Evolutionary conservation across 1,284 basidiomycete species (phyloP), one percentile per base, ranked within the genome.

Genomic region (Pterulicium gracile): DNA sequence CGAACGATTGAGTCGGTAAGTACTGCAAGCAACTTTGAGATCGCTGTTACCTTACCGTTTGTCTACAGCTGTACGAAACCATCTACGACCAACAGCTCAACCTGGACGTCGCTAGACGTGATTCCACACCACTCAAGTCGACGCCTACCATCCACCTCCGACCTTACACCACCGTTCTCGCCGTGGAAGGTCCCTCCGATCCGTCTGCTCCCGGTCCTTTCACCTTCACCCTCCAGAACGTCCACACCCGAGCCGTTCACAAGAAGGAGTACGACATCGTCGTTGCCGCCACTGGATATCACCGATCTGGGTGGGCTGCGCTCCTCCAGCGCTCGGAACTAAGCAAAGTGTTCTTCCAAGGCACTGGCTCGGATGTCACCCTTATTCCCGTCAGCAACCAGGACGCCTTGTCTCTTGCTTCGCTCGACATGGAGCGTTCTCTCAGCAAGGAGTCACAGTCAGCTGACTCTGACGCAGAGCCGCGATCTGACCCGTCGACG

Each of bases 211-310:
- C 45, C 42, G 50, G 57, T 15, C 42, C 54, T 2, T 55, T 72
- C 47, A 54, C 56, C 15, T 53, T 74, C 35, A 61, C 59, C 35
- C 58, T 67, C 32, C 68, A 70, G 52, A 61, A 70, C 53, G 50
- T 59, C 4, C 56, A 65, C 46, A 63, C 61, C 21, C 60, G 58
- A 7, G 54, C 58, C 4, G 51, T 65, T 44, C 50, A 53, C 18
- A 58, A 66, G 47, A 50, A 55, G 24, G 59, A 59, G 18, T 79
- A 77, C 57, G 72, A 78, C 51, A 64, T 60, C n/a, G 58, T 79
- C 51, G 58, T 79, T 47, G 73, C 72, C 53, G 77, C 73, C 3
- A 79, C 77, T 7, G 77, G 77, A 5, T 79, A 79, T 55, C 68
- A 75, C 45, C 67, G 77, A 32, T 64, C 63, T n/a, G 58, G 62